Evolutionary conservation across 1,284 basidiomycete species (phyloP), one percentile per base, ranked within the genome.

Genomic region (Trichosporon faecale): DNA sequence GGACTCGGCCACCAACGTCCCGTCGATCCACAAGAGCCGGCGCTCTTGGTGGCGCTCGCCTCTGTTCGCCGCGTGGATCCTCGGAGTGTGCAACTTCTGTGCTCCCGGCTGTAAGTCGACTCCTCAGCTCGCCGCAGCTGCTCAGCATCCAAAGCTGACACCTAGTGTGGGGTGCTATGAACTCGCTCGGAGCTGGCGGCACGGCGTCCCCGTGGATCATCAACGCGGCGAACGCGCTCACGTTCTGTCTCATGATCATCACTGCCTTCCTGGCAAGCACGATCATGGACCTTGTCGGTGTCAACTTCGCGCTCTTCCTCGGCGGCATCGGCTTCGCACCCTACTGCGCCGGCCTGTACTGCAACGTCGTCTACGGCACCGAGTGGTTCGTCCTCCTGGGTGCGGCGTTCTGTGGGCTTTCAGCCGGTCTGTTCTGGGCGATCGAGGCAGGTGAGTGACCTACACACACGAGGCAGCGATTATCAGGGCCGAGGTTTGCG

Each of bases 221-320:
- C 64, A 82, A 83, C 44, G 76, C 78, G 2, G 78, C 78, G 68
- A 82, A 82, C 70, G 70, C 77, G 0, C 70, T 80, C n/a, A 82
- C 80, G 0, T 84, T 82, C 70, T 74, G 71, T 0, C 69, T 78
- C 21, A 78, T 78, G 77, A 74, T 77, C 27, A 11, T 76, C 11
- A 68, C 64, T 5, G 69, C 69, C 6, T 65, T 64, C 18, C 63
- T 70, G 5, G 55, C 64, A 0, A 64, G 66, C 16, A 55, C 46
- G 9, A 57, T 70, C 40, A 49, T 35, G n/a, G 64, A 70, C 44
- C 40, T 25, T 0, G 66, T 70, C 49, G 69, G 69, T 2, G 64
- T 70, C 52, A 65, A 70, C 23, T 35, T 23, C 2, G 65, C 70
- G 3, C n/a, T 71, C 21, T 66, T 66, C 23, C 65, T 71, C 29